A percentile compares a stretch with the other conserved stretches of the same genome.
Conservation (phyloP, 2,329 filamentous ascomycete genomes). For the Arthrobotrys musiformis region DNA sequence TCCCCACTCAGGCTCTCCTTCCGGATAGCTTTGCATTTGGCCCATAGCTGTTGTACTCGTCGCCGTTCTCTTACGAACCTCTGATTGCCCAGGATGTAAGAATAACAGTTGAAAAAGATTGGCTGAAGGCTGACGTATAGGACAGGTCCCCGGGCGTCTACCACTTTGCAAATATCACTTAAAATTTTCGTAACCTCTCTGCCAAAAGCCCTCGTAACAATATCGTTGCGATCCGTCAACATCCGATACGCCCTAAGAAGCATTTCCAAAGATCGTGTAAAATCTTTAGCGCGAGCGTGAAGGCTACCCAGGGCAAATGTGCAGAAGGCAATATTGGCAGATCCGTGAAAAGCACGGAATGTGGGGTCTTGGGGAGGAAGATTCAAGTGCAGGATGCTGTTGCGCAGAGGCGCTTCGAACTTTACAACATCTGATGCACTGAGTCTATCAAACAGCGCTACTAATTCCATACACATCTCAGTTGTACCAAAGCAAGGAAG, state of each 20-base stretch:
- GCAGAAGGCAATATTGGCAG: neutral
- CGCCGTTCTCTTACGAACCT: too few relatives aligned
- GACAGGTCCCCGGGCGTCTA: constrained; percentile 1
- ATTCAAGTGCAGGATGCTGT: too few relatives aligned
- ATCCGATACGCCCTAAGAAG: neutral
- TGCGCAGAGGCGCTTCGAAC: too few relatives aligned
- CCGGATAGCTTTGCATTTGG: neutral
- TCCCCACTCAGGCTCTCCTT: neutral
- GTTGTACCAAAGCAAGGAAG: too few relatives aligned
- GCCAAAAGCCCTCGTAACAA: too few relatives aligned
- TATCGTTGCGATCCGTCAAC: neutral
- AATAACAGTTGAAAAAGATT: neutral
- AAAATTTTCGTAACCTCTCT: too few relatives aligned
- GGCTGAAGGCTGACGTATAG: constrained; percentile 9
- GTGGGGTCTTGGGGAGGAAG: too few relatives aligned
- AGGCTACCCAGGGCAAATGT: neutral
- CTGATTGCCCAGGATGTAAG: neutral
- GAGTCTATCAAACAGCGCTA: neutral
- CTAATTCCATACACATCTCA: neutral
- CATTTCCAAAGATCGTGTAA: neutral
- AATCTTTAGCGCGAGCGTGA: neutral
- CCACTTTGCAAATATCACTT: neutral
- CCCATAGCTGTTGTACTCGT: neutral
- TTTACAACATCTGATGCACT: neutral
- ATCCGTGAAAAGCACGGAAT: too few relatives aligned